phyloP scores from a whole-genome alignment of 768 basidiomycete species.

The Pseudohyphozyma bogoriensis region DNA sequence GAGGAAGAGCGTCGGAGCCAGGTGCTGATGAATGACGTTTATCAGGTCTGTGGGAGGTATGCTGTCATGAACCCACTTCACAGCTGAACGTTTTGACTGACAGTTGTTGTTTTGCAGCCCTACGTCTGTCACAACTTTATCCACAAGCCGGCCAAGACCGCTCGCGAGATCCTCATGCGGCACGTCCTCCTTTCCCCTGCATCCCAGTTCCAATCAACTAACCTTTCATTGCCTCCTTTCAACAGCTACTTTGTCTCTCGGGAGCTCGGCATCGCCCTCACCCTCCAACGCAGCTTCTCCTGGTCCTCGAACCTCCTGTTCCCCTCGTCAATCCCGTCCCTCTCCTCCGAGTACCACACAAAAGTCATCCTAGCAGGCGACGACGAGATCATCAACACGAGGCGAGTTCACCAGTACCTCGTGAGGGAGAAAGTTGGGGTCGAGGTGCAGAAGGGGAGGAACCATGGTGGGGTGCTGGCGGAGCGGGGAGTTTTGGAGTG shows the following conservation, averaged over 20 bases:
- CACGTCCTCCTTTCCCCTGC: background rate
- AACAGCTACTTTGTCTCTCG: slow-evolving; percentile 67
- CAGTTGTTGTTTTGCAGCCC: slow-evolving; percentile 12
- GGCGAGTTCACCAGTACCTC: no score
- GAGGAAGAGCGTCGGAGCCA: no score
- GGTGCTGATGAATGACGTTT: slow-evolving; percentile 43
- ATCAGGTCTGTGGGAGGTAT: slow-evolving; percentile 90
- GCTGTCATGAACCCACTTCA: background rate
- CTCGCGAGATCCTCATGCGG: slow-evolving; percentile 60
- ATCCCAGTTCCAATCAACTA: background rate
- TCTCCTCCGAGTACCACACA: slow-evolving; percentile 50
- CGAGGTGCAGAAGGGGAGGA: no score
- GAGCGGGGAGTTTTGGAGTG: no score
- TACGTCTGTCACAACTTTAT: slow-evolving; percentile 84
- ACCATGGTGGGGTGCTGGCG: no score
- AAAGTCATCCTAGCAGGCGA: slow-evolving; percentile 71
- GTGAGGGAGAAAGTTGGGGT: no score
- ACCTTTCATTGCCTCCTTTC: slow-evolving; percentile 46
- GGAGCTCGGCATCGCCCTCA: slow-evolving; percentile 78
- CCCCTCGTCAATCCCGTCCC: slow-evolving; percentile 63
- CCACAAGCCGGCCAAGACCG: slow-evolving; percentile 44
- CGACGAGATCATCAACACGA: slow-evolving; percentile 66
- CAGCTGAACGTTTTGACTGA: background rate
- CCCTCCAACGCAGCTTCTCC: slow-evolving; percentile 43
- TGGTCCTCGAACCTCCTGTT: slow-evolving; percentile 68